Evolutionary conservation across 495 filamentous ascomycete genomes (phyloP).

Genomic region (Penicillium ochrochloron): DNA sequence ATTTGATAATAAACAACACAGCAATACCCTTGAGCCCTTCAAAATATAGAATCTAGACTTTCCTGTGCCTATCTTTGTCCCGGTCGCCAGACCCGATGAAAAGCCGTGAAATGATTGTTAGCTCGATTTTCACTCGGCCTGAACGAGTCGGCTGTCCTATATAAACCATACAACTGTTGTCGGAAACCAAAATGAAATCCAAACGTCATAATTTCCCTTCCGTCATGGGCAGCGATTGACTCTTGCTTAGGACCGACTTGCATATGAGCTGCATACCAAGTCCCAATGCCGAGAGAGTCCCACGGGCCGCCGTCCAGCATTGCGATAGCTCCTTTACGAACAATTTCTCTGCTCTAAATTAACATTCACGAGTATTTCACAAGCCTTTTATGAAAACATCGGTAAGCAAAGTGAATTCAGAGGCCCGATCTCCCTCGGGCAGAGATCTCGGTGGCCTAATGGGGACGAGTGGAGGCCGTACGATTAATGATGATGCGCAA

Average conservation of each 20-base stretch:
- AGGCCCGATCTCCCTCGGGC: neutral
- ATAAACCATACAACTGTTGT: neutral
- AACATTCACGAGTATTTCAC: neutral
- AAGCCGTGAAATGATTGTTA: neutral
- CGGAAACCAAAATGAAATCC: neutral
- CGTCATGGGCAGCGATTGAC: neutral
- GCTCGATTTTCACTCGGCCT: constrained; percentile 1
- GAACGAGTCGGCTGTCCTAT: neutral
- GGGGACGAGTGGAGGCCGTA: neutral
- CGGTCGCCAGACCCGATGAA: neutral
- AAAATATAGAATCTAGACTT: neutral
- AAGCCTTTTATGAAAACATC: neutral
- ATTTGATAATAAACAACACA: neutral
- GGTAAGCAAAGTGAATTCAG: too few relatives aligned
- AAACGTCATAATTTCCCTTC: neutral
- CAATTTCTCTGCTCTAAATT: neutral
- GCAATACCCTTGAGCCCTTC: neutral
- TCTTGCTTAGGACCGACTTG: neutral
- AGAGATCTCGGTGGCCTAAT: neutral
- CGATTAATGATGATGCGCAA: constrained; percentile 22
- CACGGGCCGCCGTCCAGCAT: neutral
- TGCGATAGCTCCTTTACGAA: neutral
- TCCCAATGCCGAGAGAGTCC: neutral
- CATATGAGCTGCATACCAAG: neutral
- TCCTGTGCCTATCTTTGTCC: neutral